Base-by-base conservation (phyloP, 768 basidiomycete species). In the Tulasnella sp. region DNA sequence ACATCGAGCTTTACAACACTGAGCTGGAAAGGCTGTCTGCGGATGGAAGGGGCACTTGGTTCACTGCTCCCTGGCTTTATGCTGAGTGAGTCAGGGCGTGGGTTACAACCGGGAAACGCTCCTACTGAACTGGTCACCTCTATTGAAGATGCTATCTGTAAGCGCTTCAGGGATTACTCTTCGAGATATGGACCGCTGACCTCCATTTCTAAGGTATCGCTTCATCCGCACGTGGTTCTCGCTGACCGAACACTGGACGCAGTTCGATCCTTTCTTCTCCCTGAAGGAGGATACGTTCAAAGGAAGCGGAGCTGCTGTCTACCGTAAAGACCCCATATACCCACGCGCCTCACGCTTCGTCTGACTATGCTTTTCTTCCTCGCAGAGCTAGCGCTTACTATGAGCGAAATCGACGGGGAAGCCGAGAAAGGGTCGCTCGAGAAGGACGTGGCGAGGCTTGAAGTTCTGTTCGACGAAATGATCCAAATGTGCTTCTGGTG, bases 61-160 rank as follows among this genome's bases (percentile, higher is more conserved):
- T 93, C 78, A 90, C 87, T 8, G 88, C 92, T 5, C 93, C 95
- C 1, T 99, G 96, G 96, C 84, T 99, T n/a, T 98, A 85, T 79
- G 94, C 94, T 72, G 96, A 98, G 89, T 97, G 82, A 75, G 90
- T 81, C 69, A 67, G 77, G 73, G 72, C 41, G 52, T 2, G n/a
- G 3, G 29, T 59, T 11, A 29, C 22, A 29, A 26, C 52, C 17
- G 16, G 2, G 17, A 19, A 5, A 19, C 36, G n/a, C 47, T 19
- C 52, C 65, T 52, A 17, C n/a, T 42, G n/a, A 7, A 37, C 70
- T 32, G 36, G 2, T 40, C 32, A 16, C 42, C 52, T 16, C 42
- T 16, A 34, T 19, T 7, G 71, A 1, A 91, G 90, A 79, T 92
- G 90, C 74, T 92, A 92, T 76, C 77, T 92, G 90, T 91, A 71